Percentiles rank a stretch among this genome's conserved stretches.
Evolutionary conservation across 345 rosid genomes (phyloP).

Genomic region (Sisymbrium irio): DNA sequence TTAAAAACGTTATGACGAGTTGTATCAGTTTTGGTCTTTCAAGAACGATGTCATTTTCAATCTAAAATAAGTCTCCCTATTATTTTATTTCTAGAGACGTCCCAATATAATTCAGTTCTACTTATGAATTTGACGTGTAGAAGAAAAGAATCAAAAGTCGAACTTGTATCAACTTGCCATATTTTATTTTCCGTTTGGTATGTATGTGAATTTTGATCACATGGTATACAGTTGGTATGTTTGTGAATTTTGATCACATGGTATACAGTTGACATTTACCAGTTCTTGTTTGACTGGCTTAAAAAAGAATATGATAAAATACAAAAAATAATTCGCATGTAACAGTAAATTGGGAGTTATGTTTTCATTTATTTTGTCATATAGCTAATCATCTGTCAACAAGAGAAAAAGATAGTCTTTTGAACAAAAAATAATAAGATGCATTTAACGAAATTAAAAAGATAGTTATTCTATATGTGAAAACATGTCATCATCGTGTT

Average conservation of each 20-base stretch:
- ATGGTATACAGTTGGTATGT: conserved; percentile 5
- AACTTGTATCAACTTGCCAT: neutral
- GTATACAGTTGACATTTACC: conserved; percentile 13
- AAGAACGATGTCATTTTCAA: neutral
- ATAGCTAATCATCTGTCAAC: neutral
- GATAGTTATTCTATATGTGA: too few species aligned
- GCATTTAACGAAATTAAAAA: too few species aligned
- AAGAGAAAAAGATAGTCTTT: neutral
- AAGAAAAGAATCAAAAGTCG: conserved; percentile 9
- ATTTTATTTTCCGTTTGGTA: neutral
- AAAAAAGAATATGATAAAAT: neutral
- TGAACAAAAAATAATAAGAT: too few species aligned
- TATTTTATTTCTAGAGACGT: neutral
- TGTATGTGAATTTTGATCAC: conserved; percentile 28
- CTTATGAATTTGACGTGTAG: neutral
- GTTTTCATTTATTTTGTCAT: neutral
- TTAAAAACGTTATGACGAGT: neutral
- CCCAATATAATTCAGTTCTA: neutral
- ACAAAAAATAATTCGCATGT: neutral
- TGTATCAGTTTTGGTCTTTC: neutral
- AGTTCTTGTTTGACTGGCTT: neutral
- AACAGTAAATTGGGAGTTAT: neutral
- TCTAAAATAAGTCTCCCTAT: neutral
- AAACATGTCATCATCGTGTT: conserved; percentile 9
- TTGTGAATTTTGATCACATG: conserved; percentile 29